Evolutionary conservation across 176 grass and related monocot species (phyloP).

Genomic region (Oryza coarctata): DNA sequence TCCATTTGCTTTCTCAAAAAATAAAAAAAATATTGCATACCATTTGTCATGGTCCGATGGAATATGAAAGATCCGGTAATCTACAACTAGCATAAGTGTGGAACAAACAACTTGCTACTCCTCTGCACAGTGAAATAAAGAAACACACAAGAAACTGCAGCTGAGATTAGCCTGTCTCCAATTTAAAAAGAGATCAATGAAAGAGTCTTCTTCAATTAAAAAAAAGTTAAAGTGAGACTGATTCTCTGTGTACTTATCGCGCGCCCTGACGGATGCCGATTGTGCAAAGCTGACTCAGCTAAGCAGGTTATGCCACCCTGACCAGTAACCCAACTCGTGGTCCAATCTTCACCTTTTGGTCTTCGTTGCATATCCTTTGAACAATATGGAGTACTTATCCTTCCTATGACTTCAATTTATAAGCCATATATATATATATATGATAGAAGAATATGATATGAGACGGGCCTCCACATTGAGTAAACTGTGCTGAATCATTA

Average conservation of each 20-base stretch:
- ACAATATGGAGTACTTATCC: background rate
- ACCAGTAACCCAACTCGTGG: background rate
- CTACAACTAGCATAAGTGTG: background rate
- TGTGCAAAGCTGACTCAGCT: conserved; percentile 37
- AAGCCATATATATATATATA: background rate
- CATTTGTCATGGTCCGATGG: background rate
- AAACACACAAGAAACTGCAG: background rate
- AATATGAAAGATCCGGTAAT: background rate
- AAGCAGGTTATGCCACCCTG: background rate
- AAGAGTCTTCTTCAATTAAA: background rate
- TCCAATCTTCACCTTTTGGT: conserved; percentile 28
- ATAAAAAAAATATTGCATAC: background rate
- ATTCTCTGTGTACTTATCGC: background rate
- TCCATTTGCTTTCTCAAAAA: background rate
- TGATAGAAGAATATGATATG: background rate
- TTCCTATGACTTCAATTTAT: background rate
- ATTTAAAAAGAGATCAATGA: background rate
- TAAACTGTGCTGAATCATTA: no score
- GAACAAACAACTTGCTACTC: conserved; percentile 13
- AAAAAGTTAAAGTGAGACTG: no score
- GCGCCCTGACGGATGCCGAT: background rate
- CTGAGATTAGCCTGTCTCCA: background rate
- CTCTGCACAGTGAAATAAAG: background rate
- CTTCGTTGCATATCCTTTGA: background rate
- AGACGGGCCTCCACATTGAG: background rate